Evolutionary conservation across 768 basidiomycete species (phyloP).

Genomic region (Fomitopsis serialis): DNA sequence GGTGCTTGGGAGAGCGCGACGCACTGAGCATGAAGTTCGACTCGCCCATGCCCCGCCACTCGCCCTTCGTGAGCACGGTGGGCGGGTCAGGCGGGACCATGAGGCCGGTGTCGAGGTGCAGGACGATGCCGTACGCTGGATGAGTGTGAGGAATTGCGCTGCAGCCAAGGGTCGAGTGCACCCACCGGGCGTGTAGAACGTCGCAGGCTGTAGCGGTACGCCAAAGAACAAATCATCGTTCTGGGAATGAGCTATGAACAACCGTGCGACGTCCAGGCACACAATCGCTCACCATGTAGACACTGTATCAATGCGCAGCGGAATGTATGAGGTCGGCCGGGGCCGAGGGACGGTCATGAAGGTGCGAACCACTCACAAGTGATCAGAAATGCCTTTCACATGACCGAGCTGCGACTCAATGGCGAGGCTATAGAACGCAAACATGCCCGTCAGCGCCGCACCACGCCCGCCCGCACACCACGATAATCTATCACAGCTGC

Average conservation of each 20-base stretch:
- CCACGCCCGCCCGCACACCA: no score
- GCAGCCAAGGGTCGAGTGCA: background rate
- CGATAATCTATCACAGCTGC: no score
- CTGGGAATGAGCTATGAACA: constrained; percentile 4
- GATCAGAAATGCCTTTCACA: constrained; percentile 24
- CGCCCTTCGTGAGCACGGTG: constrained; percentile 22
- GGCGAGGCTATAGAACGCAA: constrained; percentile 22
- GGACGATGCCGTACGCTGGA: constrained; percentile 30
- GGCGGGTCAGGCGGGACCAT: constrained; percentile 23
- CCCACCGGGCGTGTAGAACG: constrained; percentile 27
- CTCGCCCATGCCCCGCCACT: constrained; percentile 34
- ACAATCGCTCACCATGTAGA: constrained; percentile 19
- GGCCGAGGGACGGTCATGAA: background rate
- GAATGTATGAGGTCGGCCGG: background rate
- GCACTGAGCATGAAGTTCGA: constrained; percentile 30
- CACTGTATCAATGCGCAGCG: constrained; percentile 5
- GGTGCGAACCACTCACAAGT: constrained; percentile 22
- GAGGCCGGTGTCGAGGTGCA: constrained; percentile 30
- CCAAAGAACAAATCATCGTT: constrained; percentile 40
- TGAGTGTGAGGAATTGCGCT: background rate
- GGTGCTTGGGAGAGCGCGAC: background rate
- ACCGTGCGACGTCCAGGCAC: background rate
- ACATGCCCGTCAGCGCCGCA: background rate
- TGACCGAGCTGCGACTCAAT: constrained; percentile 31
- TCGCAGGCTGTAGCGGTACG: constrained; percentile 22